Base-by-base conservation (phyloP, 768 basidiomycete genomes). In the Hygrocybe punicea region DNA sequence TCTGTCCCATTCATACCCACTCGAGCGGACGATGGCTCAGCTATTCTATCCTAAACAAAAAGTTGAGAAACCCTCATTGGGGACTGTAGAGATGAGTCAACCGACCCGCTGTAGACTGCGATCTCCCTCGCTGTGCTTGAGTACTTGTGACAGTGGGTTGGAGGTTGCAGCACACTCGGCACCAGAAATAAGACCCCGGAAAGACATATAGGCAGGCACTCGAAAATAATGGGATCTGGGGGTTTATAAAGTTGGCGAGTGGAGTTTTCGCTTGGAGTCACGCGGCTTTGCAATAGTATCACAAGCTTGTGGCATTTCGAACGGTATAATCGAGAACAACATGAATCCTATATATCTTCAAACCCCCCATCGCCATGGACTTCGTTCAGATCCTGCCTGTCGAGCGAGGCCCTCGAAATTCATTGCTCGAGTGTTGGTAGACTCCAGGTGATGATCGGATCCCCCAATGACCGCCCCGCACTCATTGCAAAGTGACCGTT, bases 41-140 rank as follows among this genome's bases (percentile, higher is more conserved):
- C 81, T 53, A 87, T 71, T 63, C 87, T 81, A 71, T 93, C 90
- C 91, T 93, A 51, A 49, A 61, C 23, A 52, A 56, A 33, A 55
- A 36, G 36, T 45, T 34, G 48, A 37, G 25, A 24, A 39, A 47
- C 13, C 51, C 17, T n/a, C 35, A 23, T 21, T 45, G 40, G 48
- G 29, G 23, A 23, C 19, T 14, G 23, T 39, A 5, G 39, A 19
- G 46, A 23, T 8, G 35, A 23, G 34, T 33, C 36, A 36, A 71
- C 80, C 57, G 63, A 91, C 93, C 76, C 91, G 86, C 65, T 95
- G 93, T 25, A 96, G 69, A 69, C 91, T 93, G 55, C 88, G 84
- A 73, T 97, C 94, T 1, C 84, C 85, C 57, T 93, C 91, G 8
- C 91, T 84, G 65, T 96, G 89, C 69, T 97, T 96, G 52, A 94